These are phyloP conservation scores for Phytophthora agathidicida DNA, from an alignment of 352 stramenopile genomes.

Conservation along the genomic window DNA sequence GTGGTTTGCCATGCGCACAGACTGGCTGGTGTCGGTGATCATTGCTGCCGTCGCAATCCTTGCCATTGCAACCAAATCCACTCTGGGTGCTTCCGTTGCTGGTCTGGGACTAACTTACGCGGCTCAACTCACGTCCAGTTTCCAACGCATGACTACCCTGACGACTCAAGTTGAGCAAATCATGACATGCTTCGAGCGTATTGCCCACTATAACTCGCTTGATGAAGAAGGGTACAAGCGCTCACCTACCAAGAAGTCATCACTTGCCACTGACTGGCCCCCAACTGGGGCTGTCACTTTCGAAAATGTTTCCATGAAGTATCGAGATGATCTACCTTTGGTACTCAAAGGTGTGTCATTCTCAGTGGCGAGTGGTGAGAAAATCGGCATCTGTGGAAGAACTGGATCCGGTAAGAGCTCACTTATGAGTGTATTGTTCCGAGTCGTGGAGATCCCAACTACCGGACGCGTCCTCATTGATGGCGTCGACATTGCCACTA, in stretches of 20 bases:
- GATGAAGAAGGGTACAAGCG: conserved; percentile 47
- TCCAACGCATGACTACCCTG: conserved; percentile 36
- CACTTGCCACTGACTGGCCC: conserved; percentile 40
- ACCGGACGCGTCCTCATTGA: conserved; percentile 84
- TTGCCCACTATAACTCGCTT: conserved; percentile 40
- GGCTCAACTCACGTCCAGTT: conserved; percentile 50
- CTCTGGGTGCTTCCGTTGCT: conserved; percentile 26
- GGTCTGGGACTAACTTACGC: conserved; percentile 47
- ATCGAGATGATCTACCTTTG: conserved; percentile 48
- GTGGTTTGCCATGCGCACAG: conserved; percentile 95
- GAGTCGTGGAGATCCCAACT: conserved; percentile 40
- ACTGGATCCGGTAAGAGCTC: conserved; percentile 56
- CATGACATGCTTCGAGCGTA: conserved; percentile 55
- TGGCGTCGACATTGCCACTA: conserved; percentile 68
- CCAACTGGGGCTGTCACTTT: conserved; percentile 41
- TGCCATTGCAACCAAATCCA: conserved; percentile 62
- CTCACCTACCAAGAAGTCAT: conserved; percentile 9
- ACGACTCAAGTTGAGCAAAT: conserved; percentile 55
- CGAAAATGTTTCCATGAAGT: conserved; percentile 50
- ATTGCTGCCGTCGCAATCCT: conserved; percentile 89
- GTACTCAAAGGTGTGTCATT: conserved; percentile 49
- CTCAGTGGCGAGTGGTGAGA: conserved; percentile 77
- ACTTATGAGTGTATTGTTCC: conserved; percentile 50
- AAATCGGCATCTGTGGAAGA: conserved; percentile 71
- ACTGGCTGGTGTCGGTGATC: conserved; percentile 80